Percentiles rank a stretch among this genome's conserved stretches.
Conservation (phyloP, 441 rosid species). For the Melastoma candidum region DNA sequence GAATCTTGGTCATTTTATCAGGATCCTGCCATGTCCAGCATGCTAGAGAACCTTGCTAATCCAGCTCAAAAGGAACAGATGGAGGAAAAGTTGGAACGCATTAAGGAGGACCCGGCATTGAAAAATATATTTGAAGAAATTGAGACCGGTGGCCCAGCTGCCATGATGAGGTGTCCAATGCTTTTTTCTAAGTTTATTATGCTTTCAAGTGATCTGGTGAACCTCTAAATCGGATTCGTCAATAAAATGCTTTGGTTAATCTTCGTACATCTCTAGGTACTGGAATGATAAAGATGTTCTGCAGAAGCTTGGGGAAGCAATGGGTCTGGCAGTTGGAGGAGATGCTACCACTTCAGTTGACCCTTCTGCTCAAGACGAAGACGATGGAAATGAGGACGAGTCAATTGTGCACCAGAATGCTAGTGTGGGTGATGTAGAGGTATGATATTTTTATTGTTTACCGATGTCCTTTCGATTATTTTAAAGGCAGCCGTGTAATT, state of each 20-base stretch:
- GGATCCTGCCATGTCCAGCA: conserved; percentile 93
- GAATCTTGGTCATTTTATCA: conserved; percentile 15
- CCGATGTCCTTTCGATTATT: too few relatives aligned
- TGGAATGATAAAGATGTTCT: conserved; percentile 91
- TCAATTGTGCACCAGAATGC: conserved; percentile 82
- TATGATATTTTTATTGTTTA: conserved; percentile 10
- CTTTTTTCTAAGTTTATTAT: background rate
- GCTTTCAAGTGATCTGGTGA: too few relatives aligned
- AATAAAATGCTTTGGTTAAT: background rate
- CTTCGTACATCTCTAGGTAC: conserved; percentile 41
- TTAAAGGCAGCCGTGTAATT: too few relatives aligned
- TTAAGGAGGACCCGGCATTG: conserved; percentile 81
- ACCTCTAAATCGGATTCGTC: too few relatives aligned
- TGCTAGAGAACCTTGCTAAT: conserved; percentile 70
- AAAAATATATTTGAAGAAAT: conserved; percentile 85
- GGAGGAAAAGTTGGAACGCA: conserved; percentile 70
- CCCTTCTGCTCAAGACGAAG: conserved; percentile 46
- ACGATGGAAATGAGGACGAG: conserved; percentile 73
- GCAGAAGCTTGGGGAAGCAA: conserved; percentile 94
- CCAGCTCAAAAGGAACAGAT: conserved; percentile 68
- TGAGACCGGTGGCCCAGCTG: conserved; percentile 82
- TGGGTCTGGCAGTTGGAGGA: conserved; percentile 70
- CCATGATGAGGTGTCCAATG: conserved; percentile 76
- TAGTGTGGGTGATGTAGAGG: conserved; percentile 94
- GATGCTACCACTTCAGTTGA: conserved; percentile 54